Evolutionary conservation across 2,329 filamentous ascomycete species (phyloP).

Genomic region (Aulographum hederae): DNA sequence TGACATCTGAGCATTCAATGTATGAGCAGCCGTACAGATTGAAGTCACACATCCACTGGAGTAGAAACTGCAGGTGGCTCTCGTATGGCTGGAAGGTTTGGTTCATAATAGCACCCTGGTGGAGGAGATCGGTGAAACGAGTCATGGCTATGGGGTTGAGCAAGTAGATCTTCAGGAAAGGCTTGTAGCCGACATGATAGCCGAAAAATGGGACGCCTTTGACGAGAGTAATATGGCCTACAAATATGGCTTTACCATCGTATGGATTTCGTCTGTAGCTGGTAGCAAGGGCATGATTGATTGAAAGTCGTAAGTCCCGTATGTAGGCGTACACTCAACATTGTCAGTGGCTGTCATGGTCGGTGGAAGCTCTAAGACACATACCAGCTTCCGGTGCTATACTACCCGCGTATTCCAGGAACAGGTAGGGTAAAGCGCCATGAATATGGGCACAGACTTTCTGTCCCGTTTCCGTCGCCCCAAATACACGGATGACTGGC

Average conservation of each 20-base stretch:
- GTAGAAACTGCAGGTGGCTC: conserved; percentile 75
- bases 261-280: conserved; percentile 65
- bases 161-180: conserved; percentile 89
- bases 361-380: too few relatives aligned
- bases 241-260: conserved; percentile 51
- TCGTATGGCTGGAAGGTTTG: conserved; percentile 79
- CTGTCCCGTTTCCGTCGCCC: conserved; percentile 82
- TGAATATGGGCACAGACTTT: conserved; percentile 94
- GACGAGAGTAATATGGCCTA: conserved; percentile 77
- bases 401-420: conserved; percentile 63
- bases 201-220: conserved; percentile 95
- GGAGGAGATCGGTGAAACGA: conserved; percentile 69
- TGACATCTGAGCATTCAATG: conserved; percentile 51
- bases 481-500: conserved; percentile 79
- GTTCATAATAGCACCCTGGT: conserved; percentile 76
- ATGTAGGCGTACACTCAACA: conserved; percentile 55
- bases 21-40: conserved; percentile 91
- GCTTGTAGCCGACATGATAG: conserved; percentile 78
- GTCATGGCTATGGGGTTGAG: conserved; percentile 75
- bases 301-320: conserved; percentile 60
- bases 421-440: conserved; percentile 91
- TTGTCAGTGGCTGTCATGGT: too few relatives aligned
- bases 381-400: conserved; percentile 49
- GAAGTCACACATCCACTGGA: conserved; percentile 98
- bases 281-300: conserved; percentile 75